Evolutionary conservation across 2,329 filamentous ascomycete genomes (phyloP).

Genomic region (Rhinocladiella similis): DNA sequence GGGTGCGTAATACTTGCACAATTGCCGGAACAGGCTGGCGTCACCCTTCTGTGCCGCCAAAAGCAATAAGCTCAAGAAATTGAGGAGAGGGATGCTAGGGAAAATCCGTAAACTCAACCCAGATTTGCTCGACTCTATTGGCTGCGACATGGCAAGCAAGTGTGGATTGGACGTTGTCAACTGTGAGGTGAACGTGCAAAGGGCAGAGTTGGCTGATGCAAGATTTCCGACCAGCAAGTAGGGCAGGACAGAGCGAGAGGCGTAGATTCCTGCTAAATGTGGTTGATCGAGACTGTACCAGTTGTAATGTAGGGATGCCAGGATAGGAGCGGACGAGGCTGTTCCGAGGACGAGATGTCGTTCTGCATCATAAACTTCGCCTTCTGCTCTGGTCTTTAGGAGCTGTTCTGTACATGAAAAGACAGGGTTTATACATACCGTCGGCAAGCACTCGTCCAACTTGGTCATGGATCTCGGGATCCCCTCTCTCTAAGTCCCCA

Average conservation of each 20-base stretch:
- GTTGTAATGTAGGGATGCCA: constrained; percentile 81
- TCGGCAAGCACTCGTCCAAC: constrained; percentile 86
- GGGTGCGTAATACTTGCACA: constrained; percentile 76
- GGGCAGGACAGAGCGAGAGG: constrained; percentile 81
- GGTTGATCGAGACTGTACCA: constrained; percentile 92
- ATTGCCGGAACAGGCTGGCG: constrained; percentile 76
- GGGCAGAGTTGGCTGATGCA: constrained; percentile 79
- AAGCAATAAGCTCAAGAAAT: constrained; percentile 84
- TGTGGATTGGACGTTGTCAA: constrained; percentile 59
- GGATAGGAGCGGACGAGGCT: constrained; percentile 77
- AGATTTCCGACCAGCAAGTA: constrained; percentile 90
- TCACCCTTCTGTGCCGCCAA: constrained; percentile 78
- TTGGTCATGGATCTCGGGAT: constrained; percentile 92
- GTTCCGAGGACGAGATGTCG: constrained; percentile 76
- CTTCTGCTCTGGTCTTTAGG: constrained; percentile 54
- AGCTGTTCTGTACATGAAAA: constrained; percentile 6
- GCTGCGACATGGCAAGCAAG: constrained; percentile 66
- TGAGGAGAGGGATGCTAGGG: constrained; percentile 87
- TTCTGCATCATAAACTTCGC: constrained; percentile 91
- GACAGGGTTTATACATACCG: constrained; percentile 41
- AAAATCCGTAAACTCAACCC: constrained; percentile 71
- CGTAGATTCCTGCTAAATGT: constrained; percentile 83
- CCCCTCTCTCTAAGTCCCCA: constrained; percentile 78
- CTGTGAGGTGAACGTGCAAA: constrained; percentile 71
- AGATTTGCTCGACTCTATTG: constrained; percentile 71